Evolutionary conservation across 805 yeast species (phyloP), one percentile per base, ranked within the genome.

Genomic region (Saccharomycopsis malanga): DNA sequence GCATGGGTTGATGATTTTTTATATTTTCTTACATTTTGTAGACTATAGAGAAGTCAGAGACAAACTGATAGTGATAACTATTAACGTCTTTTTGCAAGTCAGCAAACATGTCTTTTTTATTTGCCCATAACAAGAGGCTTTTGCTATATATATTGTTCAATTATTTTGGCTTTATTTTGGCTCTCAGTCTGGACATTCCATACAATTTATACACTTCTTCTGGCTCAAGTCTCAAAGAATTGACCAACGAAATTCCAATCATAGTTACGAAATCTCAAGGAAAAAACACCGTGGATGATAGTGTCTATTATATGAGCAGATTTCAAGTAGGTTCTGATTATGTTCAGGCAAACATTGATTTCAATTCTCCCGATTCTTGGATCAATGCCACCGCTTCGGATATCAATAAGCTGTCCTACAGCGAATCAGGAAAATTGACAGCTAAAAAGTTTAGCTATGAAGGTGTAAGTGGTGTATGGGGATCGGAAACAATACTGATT

Each of bases 291-390:
- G 15, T 32, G 6, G 17, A 6, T n/a, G 36, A 32, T n/a, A 32
- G 17, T 32, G 17, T 32, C 6, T 32, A 32, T 15, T 21, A 42
- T 34, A 14, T 42, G 15, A 22, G 7, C 6, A 7, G 15, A 9
- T 6, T 32, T 18, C 12, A 32, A n/a, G 17, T 32, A 5, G 36
- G 36, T 18, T 10, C 18, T 18, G 17, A 32, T 14, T 7, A 32
- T 5, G 17, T 32, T n/a, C 17, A 9, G 39, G 23, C 39, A 18
- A 17, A 9, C 14, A 22, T 44, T 29, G 36, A 44, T 17, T 44
- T 37, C 30, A 24, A n/a, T 20, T 18, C 20, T 9, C 18, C 42
- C 10, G 37, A 44, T 39, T 5, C 37, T 15, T 44, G 47, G 47
- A 27, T 44, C 24, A 37, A 24, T 22, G 24, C 37, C 4, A 44